These are phyloP conservation scores for Purpureocillium takamizusanense DNA, from an alignment of 2,329 filamentous ascomycete species.

Conservation along the genomic window DNA sequence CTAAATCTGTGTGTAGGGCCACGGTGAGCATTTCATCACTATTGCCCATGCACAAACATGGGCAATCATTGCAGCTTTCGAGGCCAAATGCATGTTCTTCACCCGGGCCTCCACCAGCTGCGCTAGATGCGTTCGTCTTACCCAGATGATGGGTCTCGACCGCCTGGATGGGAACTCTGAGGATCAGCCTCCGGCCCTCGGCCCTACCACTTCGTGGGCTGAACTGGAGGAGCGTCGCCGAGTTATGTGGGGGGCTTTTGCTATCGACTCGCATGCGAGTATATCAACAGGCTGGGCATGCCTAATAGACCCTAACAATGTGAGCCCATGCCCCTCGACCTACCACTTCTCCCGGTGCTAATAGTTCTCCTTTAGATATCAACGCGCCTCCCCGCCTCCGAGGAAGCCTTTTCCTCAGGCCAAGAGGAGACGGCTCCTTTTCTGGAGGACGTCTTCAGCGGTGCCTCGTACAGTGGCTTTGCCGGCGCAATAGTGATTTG, in stretches of 20 bases:
- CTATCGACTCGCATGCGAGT: conserved; percentile 74
- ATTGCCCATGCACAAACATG: conserved; percentile 76
- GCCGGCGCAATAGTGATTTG: conserved; percentile 66
- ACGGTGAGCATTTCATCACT: conserved; percentile 72
- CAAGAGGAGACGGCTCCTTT: conserved; percentile 52
- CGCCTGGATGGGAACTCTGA: conserved; percentile 57
- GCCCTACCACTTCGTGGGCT: conserved; percentile 68
- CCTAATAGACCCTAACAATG: conserved; percentile 65
- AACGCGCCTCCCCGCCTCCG: conserved; percentile 71
- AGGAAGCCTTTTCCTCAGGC: conserved; percentile 65
- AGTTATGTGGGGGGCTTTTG: conserved; percentile 80
- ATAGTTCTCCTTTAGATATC: conserved; percentile 51
- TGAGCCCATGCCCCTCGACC: conserved; percentile 15
- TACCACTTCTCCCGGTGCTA: background rate
- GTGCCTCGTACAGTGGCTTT: conserved; percentile 59
- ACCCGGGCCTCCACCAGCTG: conserved; percentile 78
- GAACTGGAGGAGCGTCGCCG: conserved; percentile 69
- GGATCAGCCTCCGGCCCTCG: conserved; percentile 64
- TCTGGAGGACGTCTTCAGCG: conserved; percentile 55
- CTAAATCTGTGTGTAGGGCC: conserved; percentile 33
- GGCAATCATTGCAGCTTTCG: conserved; percentile 64
- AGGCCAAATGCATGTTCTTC: conserved; percentile 80
- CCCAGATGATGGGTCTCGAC: conserved; percentile 80
- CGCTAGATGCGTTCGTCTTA: conserved; percentile 60
- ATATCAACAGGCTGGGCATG: conserved; percentile 89